Evolutionary conservation across 495 filamentous ascomycete genomes (phyloP), one percentile per base, ranked within the genome.

Genomic region (Bathelium albidoporum): DNA sequence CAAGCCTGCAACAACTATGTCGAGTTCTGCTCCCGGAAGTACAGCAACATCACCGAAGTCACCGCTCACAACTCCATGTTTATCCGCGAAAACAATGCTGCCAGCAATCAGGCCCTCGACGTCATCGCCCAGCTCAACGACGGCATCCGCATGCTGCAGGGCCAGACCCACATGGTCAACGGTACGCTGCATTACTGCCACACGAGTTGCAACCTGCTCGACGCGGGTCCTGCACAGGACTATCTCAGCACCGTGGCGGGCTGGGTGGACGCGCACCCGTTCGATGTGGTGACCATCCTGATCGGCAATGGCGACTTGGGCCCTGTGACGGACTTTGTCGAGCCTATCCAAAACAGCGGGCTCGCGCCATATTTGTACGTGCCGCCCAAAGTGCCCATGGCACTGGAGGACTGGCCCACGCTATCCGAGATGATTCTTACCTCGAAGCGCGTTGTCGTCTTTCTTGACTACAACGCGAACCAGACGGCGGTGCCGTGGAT

Each of bases 51-150:
- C 72, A 94, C 91, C 61, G 79, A 89, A 70, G 85, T 97, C 2
- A 89, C 87, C 24, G 87, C 89, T 16, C 87, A 97, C 76, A 96
- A 96, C 77, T 91, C 87, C 34, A 89, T 91, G 22, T 97, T 97
- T 71, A 82, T 85, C 26, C 52, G 70, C 34, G 69, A 79, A 69
- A 83, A 87, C 70, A 87, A 89, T 72, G 81, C 84, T 1, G 90
- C 87, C 1, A 81, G 87, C 61, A 97, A 96, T 72, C 93, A 97
- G 73, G 75, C 78, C 4, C 75, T 88, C 39, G 73, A 76, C 58
- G 89, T 96, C 52, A 78, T 79, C 4, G 72, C 81, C 58, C 93
- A 97, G 76, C 77, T 97, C 32, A 82, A 95, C 70, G 90, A 95
- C 66, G 93, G 93, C 18, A 79, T 96, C 65, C 87, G 93, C 59